Conservation (phyloP, 257 asterid genomes). For the Marsdenia floribunda region DNA sequence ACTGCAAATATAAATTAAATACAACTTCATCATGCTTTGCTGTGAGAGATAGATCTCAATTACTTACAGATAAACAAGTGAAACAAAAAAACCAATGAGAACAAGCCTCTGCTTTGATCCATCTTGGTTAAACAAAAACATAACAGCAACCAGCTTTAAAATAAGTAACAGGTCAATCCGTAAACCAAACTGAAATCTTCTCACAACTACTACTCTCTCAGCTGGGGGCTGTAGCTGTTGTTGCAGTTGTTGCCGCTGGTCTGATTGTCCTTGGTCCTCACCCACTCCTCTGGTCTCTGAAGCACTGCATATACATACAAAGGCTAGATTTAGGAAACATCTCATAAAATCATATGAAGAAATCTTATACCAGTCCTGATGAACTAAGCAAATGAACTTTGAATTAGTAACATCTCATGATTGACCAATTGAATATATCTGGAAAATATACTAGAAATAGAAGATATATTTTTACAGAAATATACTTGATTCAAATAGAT, state of each 20-base stretch:
- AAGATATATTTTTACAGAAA: background rate
- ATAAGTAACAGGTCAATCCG: slow-evolving; percentile 81
- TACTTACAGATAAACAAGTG: slow-evolving; percentile 79
- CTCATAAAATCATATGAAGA: background rate
- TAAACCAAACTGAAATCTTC: slow-evolving; percentile 86
- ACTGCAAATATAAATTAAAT: too few species aligned
- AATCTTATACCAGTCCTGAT: background rate
- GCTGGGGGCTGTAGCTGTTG: slow-evolving; percentile 58
- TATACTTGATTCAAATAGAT: background rate
- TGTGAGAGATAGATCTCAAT: background rate
- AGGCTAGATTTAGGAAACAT: slow-evolving; percentile 10
- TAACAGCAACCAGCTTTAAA: slow-evolving; percentile 83
- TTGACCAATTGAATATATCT: background rate
- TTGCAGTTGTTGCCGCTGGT: slow-evolving; percentile 45
- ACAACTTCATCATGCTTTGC: background rate
- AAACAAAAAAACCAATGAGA: slow-evolving; percentile 74
- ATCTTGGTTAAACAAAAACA: slow-evolving; percentile 92
- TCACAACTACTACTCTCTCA: slow-evolving; percentile 65
- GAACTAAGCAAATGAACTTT: background rate
- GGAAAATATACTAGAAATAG: background rate
- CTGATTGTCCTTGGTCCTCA: slow-evolving; percentile 63
- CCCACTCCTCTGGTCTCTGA: slow-evolving; percentile 47
- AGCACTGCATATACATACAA: slow-evolving; percentile 51
- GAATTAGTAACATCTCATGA: background rate
- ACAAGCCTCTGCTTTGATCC: slow-evolving; percentile 85